phyloP scores from a whole-genome alignment of 2,329 filamentous ascomycete species.

The Pseudogymnoascus sp. region DNA sequence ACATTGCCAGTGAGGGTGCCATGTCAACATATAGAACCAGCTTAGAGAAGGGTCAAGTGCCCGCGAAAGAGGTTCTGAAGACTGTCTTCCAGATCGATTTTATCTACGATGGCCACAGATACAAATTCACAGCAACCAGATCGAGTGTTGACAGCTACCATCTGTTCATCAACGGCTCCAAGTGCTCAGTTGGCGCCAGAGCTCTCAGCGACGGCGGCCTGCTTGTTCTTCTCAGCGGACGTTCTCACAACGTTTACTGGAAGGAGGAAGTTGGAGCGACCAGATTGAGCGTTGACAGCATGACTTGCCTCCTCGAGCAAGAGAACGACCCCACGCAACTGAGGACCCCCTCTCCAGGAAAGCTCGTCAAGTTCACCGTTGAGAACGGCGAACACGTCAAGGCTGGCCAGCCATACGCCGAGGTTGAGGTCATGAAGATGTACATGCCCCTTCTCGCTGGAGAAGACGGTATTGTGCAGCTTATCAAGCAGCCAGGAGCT shows the following conservation, averaged over 20 bases:
- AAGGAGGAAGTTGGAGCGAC: constrained; percentile 97
- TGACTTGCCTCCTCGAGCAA: constrained; percentile 95
- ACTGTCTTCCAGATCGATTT: constrained; percentile 97
- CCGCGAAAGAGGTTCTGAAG: constrained; percentile 92
- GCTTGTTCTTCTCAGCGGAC: constrained; percentile 80
- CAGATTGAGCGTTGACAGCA: constrained; percentile 91
- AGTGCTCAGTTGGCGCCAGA: constrained; percentile 87
- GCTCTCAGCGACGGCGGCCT: constrained; percentile 91
- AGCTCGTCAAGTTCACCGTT: constrained; percentile 95
- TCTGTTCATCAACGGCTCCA: constrained; percentile 97
- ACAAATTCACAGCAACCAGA: constrained; percentile 96
- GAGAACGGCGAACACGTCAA: constrained; percentile 91
- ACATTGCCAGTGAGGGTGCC: constrained; percentile 86
- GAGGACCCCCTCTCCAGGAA: constrained; percentile 88
- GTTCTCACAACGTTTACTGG: constrained; percentile 98
- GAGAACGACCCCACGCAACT: constrained; percentile 98
- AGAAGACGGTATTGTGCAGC: constrained; percentile 92
- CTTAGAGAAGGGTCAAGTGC: constrained; percentile 94
- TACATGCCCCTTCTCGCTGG: constrained; percentile 97
- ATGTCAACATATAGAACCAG: constrained; percentile 80
- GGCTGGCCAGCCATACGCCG: constrained; percentile 87
- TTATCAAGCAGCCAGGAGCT: constrained; percentile 99
- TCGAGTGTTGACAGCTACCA: constrained; percentile 93
- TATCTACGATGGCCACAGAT: constrained; percentile 93
- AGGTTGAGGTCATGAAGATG: constrained; percentile 99